phyloP scores from a whole-genome alignment of 2,329 filamentous ascomycete genomes.

The Trichoderma asperellum region DNA sequence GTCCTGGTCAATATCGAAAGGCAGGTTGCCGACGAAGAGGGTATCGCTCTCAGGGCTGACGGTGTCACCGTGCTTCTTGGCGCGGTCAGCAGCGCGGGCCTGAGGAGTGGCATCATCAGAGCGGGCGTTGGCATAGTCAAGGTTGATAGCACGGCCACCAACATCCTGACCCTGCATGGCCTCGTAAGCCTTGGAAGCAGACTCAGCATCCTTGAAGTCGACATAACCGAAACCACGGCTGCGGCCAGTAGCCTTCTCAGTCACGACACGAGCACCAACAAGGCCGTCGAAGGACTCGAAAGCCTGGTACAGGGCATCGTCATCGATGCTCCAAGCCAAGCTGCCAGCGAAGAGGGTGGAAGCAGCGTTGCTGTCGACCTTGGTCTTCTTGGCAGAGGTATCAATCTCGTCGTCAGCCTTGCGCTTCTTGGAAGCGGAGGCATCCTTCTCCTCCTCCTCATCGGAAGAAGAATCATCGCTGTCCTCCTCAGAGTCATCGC shows the following conservation, averaged over 20 bases:
- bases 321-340: conserved; percentile 88
- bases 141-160: conserved; percentile 74
- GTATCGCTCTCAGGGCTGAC: conserved; percentile 82
- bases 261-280: conserved; percentile 76
- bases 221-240: conserved; percentile 95
- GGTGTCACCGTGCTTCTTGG: conserved; percentile 75
- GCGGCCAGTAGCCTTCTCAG: conserved; percentile 76
- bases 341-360: conserved; percentile 85
- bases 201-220: conserved; percentile 72
- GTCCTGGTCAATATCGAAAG: conserved; percentile 81
- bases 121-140: conserved; percentile 75
- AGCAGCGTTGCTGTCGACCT: conserved; percentile 56
- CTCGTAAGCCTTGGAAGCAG: conserved; percentile 72
- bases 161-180: conserved; percentile 75
- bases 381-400: conserved; percentile 67
- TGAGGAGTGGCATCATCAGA: conserved; percentile 57
- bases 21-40: conserved; percentile 88
- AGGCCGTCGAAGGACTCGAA: conserved; percentile 81
- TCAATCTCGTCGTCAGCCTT: conserved; percentile 55
- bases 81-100: conserved; percentile 65
- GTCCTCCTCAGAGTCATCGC: conserved; percentile 40
- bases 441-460: conserved; percentile 43
- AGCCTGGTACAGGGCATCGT: conserved; percentile 77
- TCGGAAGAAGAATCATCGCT: conserved; percentile 41
- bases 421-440: conserved; percentile 52